phyloP scores from a whole-genome alignment of 1,139 yeast species.

The Pichia sp. region DNA sequence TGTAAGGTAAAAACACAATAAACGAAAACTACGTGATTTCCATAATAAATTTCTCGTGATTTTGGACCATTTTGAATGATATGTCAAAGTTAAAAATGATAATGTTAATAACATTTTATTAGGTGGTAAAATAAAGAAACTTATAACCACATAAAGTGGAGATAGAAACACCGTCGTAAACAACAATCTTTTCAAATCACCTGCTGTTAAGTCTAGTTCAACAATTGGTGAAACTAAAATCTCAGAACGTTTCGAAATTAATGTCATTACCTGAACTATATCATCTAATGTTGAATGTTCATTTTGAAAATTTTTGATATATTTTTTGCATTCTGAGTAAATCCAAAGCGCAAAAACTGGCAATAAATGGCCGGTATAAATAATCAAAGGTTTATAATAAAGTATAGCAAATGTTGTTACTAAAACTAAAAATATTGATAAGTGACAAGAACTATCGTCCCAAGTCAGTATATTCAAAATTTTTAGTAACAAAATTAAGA shows the following conservation, averaged over 20 bases:
- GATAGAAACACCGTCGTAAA: conserved; percentile 82
- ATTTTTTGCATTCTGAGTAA: conserved; percentile 53
- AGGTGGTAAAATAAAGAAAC: conserved; percentile 64
- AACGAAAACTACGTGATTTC: conserved; percentile 68
- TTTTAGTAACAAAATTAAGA: conserved; percentile 64
- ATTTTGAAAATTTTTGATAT: conserved; percentile 44
- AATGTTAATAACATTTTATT: conserved; percentile 52
- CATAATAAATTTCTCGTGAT: conserved; percentile 77
- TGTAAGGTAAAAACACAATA: conserved; percentile 70
- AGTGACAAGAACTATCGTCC: conserved; percentile 78
- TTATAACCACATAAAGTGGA: conserved; percentile 68
- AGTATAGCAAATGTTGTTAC: conserved; percentile 53
- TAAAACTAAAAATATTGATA: conserved; percentile 45
- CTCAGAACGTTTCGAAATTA: conserved; percentile 70
- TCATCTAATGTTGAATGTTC: conserved; percentile 81
- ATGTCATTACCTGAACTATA: conserved; percentile 72
- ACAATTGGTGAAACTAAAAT: conserved; percentile 72
- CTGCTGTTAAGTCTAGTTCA: conserved; percentile 57
- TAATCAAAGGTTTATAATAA: conserved; percentile 65
- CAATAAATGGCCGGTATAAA: conserved; percentile 74
- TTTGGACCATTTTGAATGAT: conserved; percentile 79
- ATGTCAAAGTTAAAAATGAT: conserved; percentile 64
- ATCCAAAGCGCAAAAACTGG: conserved; percentile 61
- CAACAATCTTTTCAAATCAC: conserved; percentile 70
- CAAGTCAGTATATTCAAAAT: conserved; percentile 71